These are phyloP conservation scores for Phytophthora tentaculata DNA, from an alignment of 352 stramenopile genomes.

Conservation along the genomic window DNA sequence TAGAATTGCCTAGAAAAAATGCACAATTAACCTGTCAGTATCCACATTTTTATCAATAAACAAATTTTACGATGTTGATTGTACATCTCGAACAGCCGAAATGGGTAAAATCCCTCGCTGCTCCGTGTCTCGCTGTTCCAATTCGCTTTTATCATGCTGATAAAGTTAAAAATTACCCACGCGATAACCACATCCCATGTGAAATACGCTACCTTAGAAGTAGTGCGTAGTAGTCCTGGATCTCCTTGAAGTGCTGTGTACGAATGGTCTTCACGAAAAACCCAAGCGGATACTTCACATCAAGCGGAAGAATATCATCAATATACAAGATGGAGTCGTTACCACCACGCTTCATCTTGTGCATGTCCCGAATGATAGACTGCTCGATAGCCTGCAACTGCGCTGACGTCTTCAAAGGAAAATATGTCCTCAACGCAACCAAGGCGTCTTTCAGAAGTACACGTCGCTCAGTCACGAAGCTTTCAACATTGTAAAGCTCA, in stretches of 20 bases:
- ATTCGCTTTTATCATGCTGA: too few species aligned
- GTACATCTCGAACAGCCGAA: slow-evolving; percentile 28
- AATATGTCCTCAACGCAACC: slow-evolving; percentile 76
- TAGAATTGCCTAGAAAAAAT: slow-evolving; percentile 31
- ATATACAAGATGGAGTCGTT: slow-evolving; percentile 80
- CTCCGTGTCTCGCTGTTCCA: slow-evolving; percentile 57
- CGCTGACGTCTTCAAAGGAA: slow-evolving; percentile 73
- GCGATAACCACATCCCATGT: background rate
- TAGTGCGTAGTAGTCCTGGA: slow-evolving; percentile 75
- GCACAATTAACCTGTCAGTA: background rate
- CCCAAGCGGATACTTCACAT: slow-evolving; percentile 54
- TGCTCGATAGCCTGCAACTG: slow-evolving; percentile 83
- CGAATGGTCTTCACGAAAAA: slow-evolving; percentile 85
- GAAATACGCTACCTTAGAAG: slow-evolving; percentile 48
- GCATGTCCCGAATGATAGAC: slow-evolving; percentile 77
- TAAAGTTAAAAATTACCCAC: slow-evolving; percentile 7
- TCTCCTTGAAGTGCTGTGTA: slow-evolving; percentile 86
- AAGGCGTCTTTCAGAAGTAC: slow-evolving; percentile 80
- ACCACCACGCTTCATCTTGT: slow-evolving; percentile 74
- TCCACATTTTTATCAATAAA: background rate
- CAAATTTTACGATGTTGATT: background rate
- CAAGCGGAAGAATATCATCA: slow-evolving; percentile 67
- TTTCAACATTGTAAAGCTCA: slow-evolving; percentile 62
- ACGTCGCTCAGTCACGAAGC: slow-evolving; percentile 54
- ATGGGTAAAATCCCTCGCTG: slow-evolving; percentile 55